Evolutionary conservation across 345 rosid genomes (phyloP).

Genomic region (Psidium friedrichsthalianum): DNA sequence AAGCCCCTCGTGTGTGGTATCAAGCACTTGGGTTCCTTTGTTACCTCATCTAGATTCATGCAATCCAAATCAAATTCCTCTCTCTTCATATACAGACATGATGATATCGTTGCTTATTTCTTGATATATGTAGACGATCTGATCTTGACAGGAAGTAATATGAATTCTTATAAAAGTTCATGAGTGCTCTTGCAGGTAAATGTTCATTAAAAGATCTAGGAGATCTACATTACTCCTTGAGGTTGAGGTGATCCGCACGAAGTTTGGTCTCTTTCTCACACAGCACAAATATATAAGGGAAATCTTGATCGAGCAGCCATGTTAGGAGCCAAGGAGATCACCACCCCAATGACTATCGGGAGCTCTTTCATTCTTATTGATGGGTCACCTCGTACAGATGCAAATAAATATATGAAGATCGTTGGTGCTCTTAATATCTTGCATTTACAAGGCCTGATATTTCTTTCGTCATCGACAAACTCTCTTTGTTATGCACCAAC

Average conservation of each 20-base stretch:
- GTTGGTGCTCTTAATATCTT: too few relatives aligned
- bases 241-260: neutral
- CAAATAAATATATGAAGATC: too few relatives aligned
- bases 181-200: neutral
- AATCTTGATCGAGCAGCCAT: neutral
- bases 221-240: neutral
- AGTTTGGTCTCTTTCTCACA: neutral
- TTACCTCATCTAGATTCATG: neutral
- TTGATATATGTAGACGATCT: neutral
- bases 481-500: too few relatives aligned
- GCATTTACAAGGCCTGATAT: too few relatives aligned
- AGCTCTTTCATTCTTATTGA: too few relatives aligned
- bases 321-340: too few relatives aligned
- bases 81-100: rapidly evolving
- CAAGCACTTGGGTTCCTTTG: neutral
- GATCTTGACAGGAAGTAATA: neutral
- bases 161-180: neutral
- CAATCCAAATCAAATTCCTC: neutral
- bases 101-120: neutral
- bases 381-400: too few relatives aligned
- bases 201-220: neutral
- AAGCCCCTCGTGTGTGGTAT: rapidly evolving
- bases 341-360: too few relatives aligned
- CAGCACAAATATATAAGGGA: neutral
- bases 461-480: too few relatives aligned